Conservation (phyloP, 805 yeast species). For the Sugiyamaella smithiae region DNA sequence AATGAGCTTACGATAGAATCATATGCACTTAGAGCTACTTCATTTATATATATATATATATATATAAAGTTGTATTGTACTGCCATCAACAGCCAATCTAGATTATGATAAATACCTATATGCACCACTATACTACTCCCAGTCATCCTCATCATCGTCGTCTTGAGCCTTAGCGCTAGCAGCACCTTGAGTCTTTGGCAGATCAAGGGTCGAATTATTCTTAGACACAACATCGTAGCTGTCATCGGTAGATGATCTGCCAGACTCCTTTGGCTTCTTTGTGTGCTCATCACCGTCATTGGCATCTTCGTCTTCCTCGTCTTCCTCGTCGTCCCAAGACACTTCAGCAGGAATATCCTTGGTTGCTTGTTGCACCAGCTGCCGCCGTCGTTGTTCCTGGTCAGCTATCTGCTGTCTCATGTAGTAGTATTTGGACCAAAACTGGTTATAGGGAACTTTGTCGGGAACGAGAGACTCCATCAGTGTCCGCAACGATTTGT, state of each 20-base stretch:
- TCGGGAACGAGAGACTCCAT: constrained; percentile 69
- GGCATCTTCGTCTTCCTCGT: constrained; percentile 25
- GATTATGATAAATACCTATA: not conserved
- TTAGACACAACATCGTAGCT: constrained; percentile 42
- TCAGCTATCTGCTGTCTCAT: constrained; percentile 51
- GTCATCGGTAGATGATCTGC: constrained; percentile 39
- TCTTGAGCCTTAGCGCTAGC: constrained; percentile 32
- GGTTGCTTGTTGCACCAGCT: constrained; percentile 47
- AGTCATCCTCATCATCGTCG: constrained; percentile 51
- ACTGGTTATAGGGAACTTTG: constrained; percentile 52
- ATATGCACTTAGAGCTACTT: too few species aligned
- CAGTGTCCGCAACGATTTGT: constrained; percentile 51
- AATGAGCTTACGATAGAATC: constrained; percentile 5
- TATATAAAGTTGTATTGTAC: not conserved
- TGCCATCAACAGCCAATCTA: too few species aligned
- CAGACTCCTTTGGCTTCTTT: constrained; percentile 15
- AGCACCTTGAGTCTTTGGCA: constrained; percentile 18
- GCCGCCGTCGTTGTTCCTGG: constrained; percentile 65
- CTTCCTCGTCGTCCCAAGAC: constrained; percentile 38
- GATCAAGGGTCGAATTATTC: constrained; percentile 37
- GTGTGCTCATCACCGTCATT: constrained; percentile 19
- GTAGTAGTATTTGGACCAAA: constrained; percentile 73
- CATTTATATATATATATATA: not conserved
- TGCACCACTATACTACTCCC: constrained; percentile 45
- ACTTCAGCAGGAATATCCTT: constrained; percentile 37